Base-by-base conservation (phyloP, 1,139 yeast genomes). In the Lodderomyces pseudojiufengensis region DNA sequence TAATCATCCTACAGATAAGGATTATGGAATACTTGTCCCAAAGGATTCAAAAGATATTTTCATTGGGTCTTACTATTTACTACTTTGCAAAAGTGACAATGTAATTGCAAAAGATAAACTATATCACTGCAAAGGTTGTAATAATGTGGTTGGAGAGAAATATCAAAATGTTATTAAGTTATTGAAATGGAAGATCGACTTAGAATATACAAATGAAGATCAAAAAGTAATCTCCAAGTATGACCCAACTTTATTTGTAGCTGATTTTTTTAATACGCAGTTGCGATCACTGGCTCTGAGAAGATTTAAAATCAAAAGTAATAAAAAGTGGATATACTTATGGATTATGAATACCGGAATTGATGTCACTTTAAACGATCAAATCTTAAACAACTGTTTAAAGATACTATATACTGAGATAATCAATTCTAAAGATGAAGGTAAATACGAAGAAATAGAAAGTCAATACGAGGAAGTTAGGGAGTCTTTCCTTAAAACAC, bases 311-410 rank as follows among this genome's bases (percentile, higher is more conserved):
- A 77, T 88, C 79, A 70, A 70, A 43, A 72, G 31, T 2, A 79
- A 80, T 53, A 79, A 80, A 52, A 87, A 80, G 55, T 75, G 74
- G 47, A 77, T 88, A 56, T 62, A 48, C 22, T 33, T 79, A 1
- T 83, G 88, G 87, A 69, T 80, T 1, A 70, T 80, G 50, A 78
- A 72, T 45, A 59, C 72, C 3, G 82, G 80, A 1, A 61, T 44
- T 27, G 50, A 56, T 54, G 31, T 63, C 44, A 25, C 59, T 27
- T 31, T 52, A 5, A 52, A 51, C 6, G 52, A 35, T 2, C 44
- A 31, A 3, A 29, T 34, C 12, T 41, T 52, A 11, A 36, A 40
- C 14, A 55, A 58, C 50, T 68, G 69, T 2, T 51, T 73, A 21
- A 78, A 78, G 45, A 50, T 77, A 1, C 62, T 68, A 30, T 26